A percentile compares a stretch with the other conserved stretches of the same genome.
phyloP scores from a whole-genome alignment of 2,329 filamentous ascomycete species.

The Talaromyces sp. region DNA sequence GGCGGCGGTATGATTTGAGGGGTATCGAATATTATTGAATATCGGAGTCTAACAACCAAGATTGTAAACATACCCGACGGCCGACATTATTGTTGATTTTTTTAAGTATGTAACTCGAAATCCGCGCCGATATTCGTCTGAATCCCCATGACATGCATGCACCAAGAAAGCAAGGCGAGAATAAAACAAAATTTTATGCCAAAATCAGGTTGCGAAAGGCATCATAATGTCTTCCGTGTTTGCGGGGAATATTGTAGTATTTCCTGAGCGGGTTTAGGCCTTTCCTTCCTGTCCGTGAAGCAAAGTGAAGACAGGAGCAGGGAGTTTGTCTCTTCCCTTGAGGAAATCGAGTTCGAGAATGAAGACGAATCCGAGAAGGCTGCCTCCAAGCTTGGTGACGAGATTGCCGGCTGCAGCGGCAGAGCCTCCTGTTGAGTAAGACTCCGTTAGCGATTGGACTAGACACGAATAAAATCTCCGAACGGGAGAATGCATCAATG shows the following conservation, averaged over 20 bases:
- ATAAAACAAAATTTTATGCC: slow-evolving; percentile 9
- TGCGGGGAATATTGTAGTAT: neutral
- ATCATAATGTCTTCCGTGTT: neutral
- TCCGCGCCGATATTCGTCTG: slow-evolving; percentile 1
- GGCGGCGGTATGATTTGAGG: slow-evolving; percentile 5
- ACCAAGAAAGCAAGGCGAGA: slow-evolving; percentile 4
- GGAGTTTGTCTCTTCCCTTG: slow-evolving; percentile 85
- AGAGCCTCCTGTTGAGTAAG: slow-evolving; percentile 68
- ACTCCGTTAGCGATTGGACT: slow-evolving; percentile 11
- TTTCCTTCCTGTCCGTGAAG: slow-evolving; percentile 60
- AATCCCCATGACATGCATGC: neutral
- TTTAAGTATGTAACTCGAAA: neutral
- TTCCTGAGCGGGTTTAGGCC: neutral
- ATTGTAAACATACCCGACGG: neutral
- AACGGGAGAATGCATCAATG: neutral
- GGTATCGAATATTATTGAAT: slow-evolving; percentile 10
- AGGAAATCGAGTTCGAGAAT: slow-evolving; percentile 93
- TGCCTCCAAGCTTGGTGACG: slow-evolving; percentile 78
- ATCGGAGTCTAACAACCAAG: slow-evolving; percentile 3
- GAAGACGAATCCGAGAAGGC: slow-evolving; percentile 87
- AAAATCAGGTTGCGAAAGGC: neutral
- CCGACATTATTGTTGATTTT: slow-evolving; percentile 3
- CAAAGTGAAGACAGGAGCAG: slow-evolving; percentile 77
- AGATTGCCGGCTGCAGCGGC: slow-evolving; percentile 83
- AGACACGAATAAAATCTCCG: neutral